These are phyloP conservation scores for Suillus brevipes DNA, from an alignment of 768 basidiomycete species.

Conservation along the genomic window DNA sequence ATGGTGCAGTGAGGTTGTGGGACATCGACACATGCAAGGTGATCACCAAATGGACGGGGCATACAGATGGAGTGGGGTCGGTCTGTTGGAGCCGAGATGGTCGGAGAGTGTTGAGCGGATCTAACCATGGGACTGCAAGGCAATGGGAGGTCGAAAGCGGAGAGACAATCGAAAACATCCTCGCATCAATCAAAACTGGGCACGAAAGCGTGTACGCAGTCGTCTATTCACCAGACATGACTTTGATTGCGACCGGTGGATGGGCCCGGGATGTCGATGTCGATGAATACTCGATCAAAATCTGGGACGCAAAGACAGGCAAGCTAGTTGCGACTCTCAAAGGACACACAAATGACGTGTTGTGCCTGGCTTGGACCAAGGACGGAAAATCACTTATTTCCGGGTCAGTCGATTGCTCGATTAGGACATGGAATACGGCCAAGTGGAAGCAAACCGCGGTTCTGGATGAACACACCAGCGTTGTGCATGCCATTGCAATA, in stretches of 20 bases:
- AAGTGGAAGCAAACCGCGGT: neutral
- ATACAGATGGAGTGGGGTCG: neutral
- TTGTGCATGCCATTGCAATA: neutral
- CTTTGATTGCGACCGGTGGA: slow-evolving; percentile 3
- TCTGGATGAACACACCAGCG: neutral
- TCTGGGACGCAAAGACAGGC: slow-evolving; percentile 6
- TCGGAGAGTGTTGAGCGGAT: neutral
- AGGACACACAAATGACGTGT: neutral
- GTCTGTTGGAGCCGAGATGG: neutral
- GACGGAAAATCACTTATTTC: no score
- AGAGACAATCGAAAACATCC: neutral
- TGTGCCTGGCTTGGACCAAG: neutral
- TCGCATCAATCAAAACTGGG: neutral
- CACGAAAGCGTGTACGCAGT: neutral
- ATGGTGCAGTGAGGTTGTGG: neutral
- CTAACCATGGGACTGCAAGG: neutral
- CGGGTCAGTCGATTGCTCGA: no score
- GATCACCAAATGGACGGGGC: neutral
- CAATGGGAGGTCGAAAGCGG: neutral
- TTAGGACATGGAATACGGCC: no score
- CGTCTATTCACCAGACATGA: slow-evolving; percentile 4
- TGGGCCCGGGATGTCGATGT: no score
- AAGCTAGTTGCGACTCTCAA: neutral
- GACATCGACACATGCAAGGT: neutral
- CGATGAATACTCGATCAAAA: neutral